These are phyloP conservation scores for Moniliella sp. DNA, from an alignment of 1,284 basidiomycete genomes.

Conservation along the genomic window DNA sequence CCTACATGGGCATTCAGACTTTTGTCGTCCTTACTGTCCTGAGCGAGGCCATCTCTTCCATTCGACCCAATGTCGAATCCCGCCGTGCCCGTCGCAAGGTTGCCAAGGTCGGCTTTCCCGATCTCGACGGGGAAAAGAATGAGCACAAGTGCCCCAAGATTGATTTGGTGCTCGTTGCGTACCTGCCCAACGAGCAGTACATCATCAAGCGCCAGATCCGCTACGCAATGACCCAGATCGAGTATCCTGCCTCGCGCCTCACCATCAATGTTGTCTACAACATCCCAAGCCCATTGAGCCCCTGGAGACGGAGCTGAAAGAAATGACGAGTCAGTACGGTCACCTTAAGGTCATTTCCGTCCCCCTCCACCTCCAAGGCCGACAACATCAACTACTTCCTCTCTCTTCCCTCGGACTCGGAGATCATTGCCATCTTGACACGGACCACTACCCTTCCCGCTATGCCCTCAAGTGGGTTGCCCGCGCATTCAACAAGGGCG, in stretches of 20 bases:
- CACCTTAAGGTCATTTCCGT: constrained; percentile 2
- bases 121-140: too few relatives aligned
- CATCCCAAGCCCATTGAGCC: constrained; percentile 3
- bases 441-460: constrained; percentile 2
- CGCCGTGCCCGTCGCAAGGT: constrained; percentile 1
- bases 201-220: constrained; percentile 2
- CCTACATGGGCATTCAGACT: constrained; percentile 1
- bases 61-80: constrained; percentile 1
- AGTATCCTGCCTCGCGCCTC: constrained; percentile 1
- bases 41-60: constrained; percentile 2
- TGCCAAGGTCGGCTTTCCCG: constrained; percentile 1
- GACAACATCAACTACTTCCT: constrained; percentile 4
- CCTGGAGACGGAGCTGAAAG: constrained; percentile 2
- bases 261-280: constrained; percentile 4
- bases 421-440: constrained; percentile 5
- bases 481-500: constrained; percentile 1
- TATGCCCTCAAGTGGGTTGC: constrained; percentile 3
- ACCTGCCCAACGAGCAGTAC: constrained; percentile 3
- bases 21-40: constrained; percentile 2
- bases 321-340: constrained; percentile 1
- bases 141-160: constrained; percentile 1
- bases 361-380: constrained; percentile 3
- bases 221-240: constrained; percentile 1
- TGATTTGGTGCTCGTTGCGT: constrained; percentile 3
- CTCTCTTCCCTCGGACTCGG: constrained; percentile 1